Conservation (phyloP, 495 filamentous ascomycete genomes). For the Penicillium canescens region DNA sequence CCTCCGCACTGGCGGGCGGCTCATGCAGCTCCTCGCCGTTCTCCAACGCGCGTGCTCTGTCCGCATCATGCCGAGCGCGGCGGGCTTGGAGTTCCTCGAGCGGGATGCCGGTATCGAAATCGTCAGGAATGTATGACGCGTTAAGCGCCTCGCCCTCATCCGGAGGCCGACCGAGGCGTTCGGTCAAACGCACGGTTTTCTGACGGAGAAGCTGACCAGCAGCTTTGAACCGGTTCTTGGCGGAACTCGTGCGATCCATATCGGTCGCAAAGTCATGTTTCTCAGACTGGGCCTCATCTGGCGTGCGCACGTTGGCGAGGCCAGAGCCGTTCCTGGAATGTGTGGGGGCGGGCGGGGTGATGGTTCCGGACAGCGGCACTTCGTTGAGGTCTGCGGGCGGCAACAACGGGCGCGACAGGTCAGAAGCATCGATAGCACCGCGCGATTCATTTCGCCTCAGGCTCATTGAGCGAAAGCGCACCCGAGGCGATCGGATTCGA, state of each 20-base stretch:
- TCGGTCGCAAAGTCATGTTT: slow-evolving; percentile 11
- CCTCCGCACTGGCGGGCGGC: slow-evolving; percentile 36
- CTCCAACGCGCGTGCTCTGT: slow-evolving; percentile 17
- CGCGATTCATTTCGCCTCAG: not conserved
- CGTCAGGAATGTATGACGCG: slow-evolving; percentile 35
- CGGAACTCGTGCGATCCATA: slow-evolving; percentile 18
- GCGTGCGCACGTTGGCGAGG: slow-evolving; percentile 9
- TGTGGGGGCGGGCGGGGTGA: slow-evolving; percentile 30
- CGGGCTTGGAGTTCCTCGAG: slow-evolving; percentile 23
- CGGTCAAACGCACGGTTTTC: slow-evolving; percentile 33
- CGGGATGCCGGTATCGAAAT: slow-evolving; percentile 29
- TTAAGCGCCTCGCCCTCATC: slow-evolving; percentile 41
- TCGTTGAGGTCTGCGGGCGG: slow-evolving; percentile 17
- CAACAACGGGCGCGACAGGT: slow-evolving; percentile 15
- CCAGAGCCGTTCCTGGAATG: slow-evolving; percentile 18
- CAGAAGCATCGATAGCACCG: slow-evolving; percentile 8
- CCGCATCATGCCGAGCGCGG: slow-evolving; percentile 21
- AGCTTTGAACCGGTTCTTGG: slow-evolving; percentile 30
- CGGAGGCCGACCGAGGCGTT: slow-evolving; percentile 39
- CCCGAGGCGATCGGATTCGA: slow-evolving; percentile 19
- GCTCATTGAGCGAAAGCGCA: slow-evolving; percentile 28
- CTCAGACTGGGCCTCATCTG: slow-evolving; percentile 13
- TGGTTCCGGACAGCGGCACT: slow-evolving; percentile 20
- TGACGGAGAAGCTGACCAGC: slow-evolving; percentile 38
- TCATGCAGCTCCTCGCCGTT: slow-evolving; percentile 20